Base-by-base conservation (phyloP, 306 rosid genomes). In the Cucumis cinereus region DNA sequence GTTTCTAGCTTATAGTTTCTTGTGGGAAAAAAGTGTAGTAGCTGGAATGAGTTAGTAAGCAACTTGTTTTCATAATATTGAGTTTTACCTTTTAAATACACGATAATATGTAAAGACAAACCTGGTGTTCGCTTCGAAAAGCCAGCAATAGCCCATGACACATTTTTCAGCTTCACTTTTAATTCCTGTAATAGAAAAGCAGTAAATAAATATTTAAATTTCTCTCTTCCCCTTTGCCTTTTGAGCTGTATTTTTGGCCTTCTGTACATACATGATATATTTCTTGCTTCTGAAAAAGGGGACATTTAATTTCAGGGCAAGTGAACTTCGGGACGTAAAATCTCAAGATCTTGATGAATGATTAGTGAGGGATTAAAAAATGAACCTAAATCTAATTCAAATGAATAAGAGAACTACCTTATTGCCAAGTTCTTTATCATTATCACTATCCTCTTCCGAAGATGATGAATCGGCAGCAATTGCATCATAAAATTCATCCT, bases 401-500 rank as follows among this genome's bases (percentile, higher is more conserved):
- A 17, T 8, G 55, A 63, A 76, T 26, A 77, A 7, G 36, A 76
- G 58, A 67, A 67, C 49, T 76, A 87, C 90, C 90, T 84, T 80
- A 2, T 61, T 55, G 75, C 43, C 73, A 55, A 15, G 45, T 54
- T 77, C 88, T n/a, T 49, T 75, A 41, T 60, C 78, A 40, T 79
- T 26, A 33, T 77, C 83, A 20, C 80, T 77, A 8, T 77, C 86
- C 24, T 84, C 83, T 47, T 73, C 87, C 4, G 83, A 77, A 23
- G 94, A 73, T 77, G 97, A 87, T 3, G 98, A 80, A 77, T 85
- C 87, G 3, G 80, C 87, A 74, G 91, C 86, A 43, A 91, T 90
- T 67, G 98, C 98, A 79, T 94, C 98, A 77, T 88, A 94, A 81
- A 94, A 94, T 79, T 94, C 96, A 72, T 94, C 98, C 52, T 84